Percentiles rank a stretch among this genome's conserved stretches.
These are phyloP conservation scores for Gnomoniopsis smithogilvyi DNA, from an alignment of 2,329 filamentous ascomycete genomes.

Conservation along the genomic window DNA sequence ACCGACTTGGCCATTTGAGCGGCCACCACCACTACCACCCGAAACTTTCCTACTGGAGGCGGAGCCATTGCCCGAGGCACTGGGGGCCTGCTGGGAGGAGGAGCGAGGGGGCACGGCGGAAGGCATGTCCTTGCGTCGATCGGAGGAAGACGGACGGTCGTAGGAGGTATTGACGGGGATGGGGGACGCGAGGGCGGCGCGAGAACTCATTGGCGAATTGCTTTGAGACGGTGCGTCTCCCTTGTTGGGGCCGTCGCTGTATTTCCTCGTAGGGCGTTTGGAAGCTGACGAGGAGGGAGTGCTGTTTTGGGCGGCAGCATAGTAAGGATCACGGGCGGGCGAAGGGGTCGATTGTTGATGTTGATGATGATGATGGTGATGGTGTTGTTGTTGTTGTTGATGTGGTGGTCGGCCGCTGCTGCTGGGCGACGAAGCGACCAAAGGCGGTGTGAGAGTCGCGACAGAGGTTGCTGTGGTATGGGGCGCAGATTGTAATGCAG, in stretches of 20 bases:
- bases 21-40: constrained; percentile 11
- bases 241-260: constrained; percentile 14
- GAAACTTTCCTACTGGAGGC: constrained; percentile 41
- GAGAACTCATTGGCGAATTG: constrained; percentile 45
- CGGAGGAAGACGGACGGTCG: constrained; percentile 41
- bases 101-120: constrained; percentile 80
- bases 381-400: constrained; percentile 29
- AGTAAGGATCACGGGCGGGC: constrained; percentile 53
- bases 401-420: constrained; percentile 46
- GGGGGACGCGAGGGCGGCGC: constrained; percentile 41
- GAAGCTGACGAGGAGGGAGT: constrained; percentile 49
- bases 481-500: constrained; percentile 57
- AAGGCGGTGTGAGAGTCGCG: constrained; percentile 44
- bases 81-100: constrained; percentile 58
- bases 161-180: constrained; percentile 35
- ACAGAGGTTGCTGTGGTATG: constrained; percentile 47
- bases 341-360: constrained; percentile 31
- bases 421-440: constrained; percentile 42
- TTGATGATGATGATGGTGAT: neutral
- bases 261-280: constrained; percentile 43
- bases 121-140: constrained; percentile 59
- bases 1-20: constrained; percentile 29
- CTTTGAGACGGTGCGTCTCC: constrained; percentile 25
- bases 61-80: constrained; percentile 30
- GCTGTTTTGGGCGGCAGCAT: constrained; percentile 47